Base-by-base conservation (phyloP, 805 yeast genomes). In the Candida namnaoensis region DNA sequence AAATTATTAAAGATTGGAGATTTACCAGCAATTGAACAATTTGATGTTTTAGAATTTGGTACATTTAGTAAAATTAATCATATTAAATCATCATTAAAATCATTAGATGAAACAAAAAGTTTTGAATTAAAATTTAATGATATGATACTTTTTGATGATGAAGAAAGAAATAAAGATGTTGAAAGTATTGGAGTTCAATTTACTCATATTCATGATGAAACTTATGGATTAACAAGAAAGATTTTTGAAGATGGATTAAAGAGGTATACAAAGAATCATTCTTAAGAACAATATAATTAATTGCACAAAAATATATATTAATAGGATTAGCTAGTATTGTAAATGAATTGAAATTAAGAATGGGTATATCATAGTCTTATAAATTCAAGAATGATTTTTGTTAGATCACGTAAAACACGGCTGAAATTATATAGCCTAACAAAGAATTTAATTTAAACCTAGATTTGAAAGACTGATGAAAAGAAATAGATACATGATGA, bases 101-200 rank as follows among this genome's bases (percentile, higher is more conserved):
- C 81, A 15, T 64, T 78, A 5, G 61, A 69, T 12, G 60, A 76
- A 9, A 26, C 6, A 7, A 66, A 66, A 24, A 69, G 54, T 34
- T 47, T 60, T 5, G 80, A 80, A 34, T 70, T 85, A 64, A 59
- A 71, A n/a, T 63, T 64, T 2, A 41, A 54, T 12, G 53, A 52
- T 9, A 56, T 61, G 14, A 65, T 76, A 15, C 51, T 84, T 42
- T 88, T 77, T 52, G 96, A 88, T 55, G 96, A 88, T 57, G 96
- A 88, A 58, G 52, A 62, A 42, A 69, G 96, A 47, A 88, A 88
- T 54, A 71, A 63, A 46, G 96, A 88, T 50, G 95, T 88, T 5
- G 82, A 76, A 52, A 50, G 57, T 5, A 68, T 83, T 13, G 88
- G 88, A 5, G 87, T 86, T 26, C 71, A 74, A 40, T 88, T 88